A percentile compares a stretch with the other conserved stretches of the same genome.
These are phyloP conservation scores for Pseudogymnoascus pannorum DNA, from an alignment of 2,329 filamentous ascomycete species.

Conservation along the genomic window DNA sequence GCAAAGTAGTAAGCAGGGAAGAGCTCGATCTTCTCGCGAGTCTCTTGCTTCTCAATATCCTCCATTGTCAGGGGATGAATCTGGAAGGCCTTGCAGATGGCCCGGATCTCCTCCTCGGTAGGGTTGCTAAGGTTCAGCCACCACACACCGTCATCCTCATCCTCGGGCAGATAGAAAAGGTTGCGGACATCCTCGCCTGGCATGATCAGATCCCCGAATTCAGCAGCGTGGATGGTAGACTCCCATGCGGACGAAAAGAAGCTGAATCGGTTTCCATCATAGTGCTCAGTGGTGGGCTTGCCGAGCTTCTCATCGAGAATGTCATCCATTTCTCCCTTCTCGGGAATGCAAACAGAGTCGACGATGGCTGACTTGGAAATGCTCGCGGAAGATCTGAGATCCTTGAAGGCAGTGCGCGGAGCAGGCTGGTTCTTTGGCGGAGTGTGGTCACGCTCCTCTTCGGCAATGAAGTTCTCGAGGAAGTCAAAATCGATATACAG, in stretches of 20 bases:
- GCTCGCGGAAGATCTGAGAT: constrained; percentile 24
- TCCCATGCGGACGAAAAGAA: constrained; percentile 96
- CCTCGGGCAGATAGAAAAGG: constrained; percentile 63
- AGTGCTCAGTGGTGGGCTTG: constrained; percentile 28
- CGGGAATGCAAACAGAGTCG: constrained; percentile 37
- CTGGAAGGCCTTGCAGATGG: constrained; percentile 88
- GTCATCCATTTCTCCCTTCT: constrained; percentile 36
- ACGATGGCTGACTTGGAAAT: constrained; percentile 23
- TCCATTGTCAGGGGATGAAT: constrained; percentile 94
- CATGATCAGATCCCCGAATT: constrained; percentile 80
- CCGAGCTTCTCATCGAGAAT: constrained; percentile 28
- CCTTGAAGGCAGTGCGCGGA: constrained; percentile 24
- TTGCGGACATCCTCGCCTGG: constrained; percentile 85
- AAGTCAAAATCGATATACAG: constrained; percentile 89
- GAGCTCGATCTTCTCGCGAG: constrained; percentile 95
- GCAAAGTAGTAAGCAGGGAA: constrained; percentile 98
- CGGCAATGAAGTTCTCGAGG: constrained; percentile 80
- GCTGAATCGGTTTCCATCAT: constrained; percentile 76
- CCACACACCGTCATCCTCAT: constrained; percentile 76
- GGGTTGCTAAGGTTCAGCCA: constrained; percentile 94
- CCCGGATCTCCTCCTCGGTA: constrained; percentile 78
- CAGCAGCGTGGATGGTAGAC: constrained; percentile 83
- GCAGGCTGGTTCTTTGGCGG: constrained; percentile 26
- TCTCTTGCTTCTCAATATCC: constrained; percentile 91
- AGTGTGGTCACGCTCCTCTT: constrained; percentile 41